Percentiles rank a stretch among this genome's conserved stretches.
phyloP scores from a whole-genome alignment of 2,329 filamentous ascomycete genomes.

The Pyricularia pennisetigena region DNA sequence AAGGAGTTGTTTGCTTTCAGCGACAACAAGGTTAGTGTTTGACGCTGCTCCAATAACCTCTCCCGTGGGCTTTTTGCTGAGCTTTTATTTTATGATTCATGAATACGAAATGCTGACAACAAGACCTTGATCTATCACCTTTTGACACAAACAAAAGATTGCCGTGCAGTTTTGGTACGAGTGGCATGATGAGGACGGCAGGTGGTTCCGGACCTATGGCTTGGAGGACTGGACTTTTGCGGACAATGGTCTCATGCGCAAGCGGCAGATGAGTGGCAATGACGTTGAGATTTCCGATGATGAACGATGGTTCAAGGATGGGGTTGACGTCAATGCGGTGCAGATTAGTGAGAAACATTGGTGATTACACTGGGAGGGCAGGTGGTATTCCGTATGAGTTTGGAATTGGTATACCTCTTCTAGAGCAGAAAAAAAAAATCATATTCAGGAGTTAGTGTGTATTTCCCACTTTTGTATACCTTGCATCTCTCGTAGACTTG shows the following conservation, averaged over 20 bases:
- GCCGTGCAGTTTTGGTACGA: slow-evolving; percentile 92
- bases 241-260: slow-evolving; percentile 59
- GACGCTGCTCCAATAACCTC: background rate
- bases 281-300: slow-evolving; percentile 52
- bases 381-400: background rate
- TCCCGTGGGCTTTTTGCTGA: background rate
- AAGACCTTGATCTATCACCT: background rate
- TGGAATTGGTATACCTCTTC: background rate
- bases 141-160: slow-evolving; percentile 33
- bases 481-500: no score
- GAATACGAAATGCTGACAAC: background rate
- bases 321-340: slow-evolving; percentile 58
- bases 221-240: slow-evolving; percentile 74
- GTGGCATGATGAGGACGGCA: slow-evolving; percentile 56
- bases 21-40: slow-evolving; percentile 43
- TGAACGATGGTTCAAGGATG: slow-evolving; percentile 61
- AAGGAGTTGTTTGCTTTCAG: slow-evolving; percentile 78
- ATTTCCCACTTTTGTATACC: no score
- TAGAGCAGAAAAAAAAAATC: no score
- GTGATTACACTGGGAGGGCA: slow-evolving; percentile 29
- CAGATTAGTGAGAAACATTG: slow-evolving; percentile 59
- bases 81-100: background rate
- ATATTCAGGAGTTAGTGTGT: no score
- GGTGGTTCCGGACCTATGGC: slow-evolving; percentile 85
- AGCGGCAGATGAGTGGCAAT: slow-evolving; percentile 68